phyloP scores from a whole-genome alignment of 75 land plant genomes.

The Pinus taeda region DNA sequence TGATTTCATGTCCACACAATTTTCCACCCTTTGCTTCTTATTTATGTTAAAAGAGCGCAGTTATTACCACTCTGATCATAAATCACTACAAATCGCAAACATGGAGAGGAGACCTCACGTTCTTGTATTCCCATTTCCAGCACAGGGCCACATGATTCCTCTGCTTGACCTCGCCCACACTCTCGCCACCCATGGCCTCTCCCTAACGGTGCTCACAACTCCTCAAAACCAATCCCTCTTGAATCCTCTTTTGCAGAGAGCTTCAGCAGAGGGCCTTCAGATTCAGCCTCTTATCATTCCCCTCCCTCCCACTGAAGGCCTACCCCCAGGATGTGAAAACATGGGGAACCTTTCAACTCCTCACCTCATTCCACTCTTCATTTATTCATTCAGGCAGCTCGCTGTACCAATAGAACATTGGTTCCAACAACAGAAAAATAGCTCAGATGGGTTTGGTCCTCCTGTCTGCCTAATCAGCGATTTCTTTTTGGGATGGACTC shows the following conservation, averaged over 20 bases:
- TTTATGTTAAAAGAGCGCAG: too few relatives aligned
- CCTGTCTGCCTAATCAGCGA: slow-evolving; percentile 3
- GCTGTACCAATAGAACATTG: background rate
- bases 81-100: too few relatives aligned
- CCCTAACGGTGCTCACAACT: slow-evolving; percentile 39
- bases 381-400: background rate
- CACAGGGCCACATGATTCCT: slow-evolving; percentile 58
- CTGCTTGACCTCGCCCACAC: slow-evolving; percentile 31
- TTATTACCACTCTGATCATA: too few relatives aligned
- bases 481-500: background rate
- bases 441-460: background rate
- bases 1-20: too few relatives aligned
- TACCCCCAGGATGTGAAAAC: background rate
- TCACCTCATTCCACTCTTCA: background rate
- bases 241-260: slow-evolving; percentile 9
- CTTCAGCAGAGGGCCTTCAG: slow-evolving; percentile 12
- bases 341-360: background rate
- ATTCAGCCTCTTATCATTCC: background rate
- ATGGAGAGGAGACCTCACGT: slow-evolving; percentile 11
- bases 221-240: slow-evolving; percentile 14
- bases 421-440: background rate
- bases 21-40: too few relatives aligned
- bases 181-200: slow-evolving; percentile 31
- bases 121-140: slow-evolving; percentile 39
- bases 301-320: background rate